Conservation (phyloP, 495 filamentous ascomycete genomes). For the Gamarada debralockiae region DNA sequence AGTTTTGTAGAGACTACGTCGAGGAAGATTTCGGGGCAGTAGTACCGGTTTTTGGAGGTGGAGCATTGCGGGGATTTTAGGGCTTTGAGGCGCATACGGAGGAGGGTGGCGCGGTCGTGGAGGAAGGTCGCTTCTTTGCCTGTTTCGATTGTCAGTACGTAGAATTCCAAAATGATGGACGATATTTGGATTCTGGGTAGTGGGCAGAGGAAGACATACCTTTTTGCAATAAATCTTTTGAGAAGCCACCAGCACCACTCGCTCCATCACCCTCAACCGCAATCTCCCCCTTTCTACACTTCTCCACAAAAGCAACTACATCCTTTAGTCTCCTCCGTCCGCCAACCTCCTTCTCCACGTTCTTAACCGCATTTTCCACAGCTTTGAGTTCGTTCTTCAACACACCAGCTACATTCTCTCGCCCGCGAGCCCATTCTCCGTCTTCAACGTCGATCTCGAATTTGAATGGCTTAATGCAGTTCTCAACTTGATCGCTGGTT, state of each 20-base stretch:
- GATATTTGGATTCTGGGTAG: too few species aligned
- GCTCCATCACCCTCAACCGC: slow-evolving; percentile 76
- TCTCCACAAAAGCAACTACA: slow-evolving; percentile 88
- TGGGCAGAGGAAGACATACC: too few species aligned
- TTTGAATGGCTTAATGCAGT: slow-evolving; percentile 98
- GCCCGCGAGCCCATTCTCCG: slow-evolving; percentile 77
- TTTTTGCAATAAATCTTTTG: slow-evolving; percentile 70
- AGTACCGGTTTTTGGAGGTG: slow-evolving; percentile 80
- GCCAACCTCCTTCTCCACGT: slow-evolving; percentile 68
- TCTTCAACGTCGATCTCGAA: slow-evolving; percentile 94
- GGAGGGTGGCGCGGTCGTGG: slow-evolving; percentile 79
- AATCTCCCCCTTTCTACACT: slow-evolving; percentile 77
- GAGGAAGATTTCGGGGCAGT: slow-evolving; percentile 95
- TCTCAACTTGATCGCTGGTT: slow-evolving; percentile 97
- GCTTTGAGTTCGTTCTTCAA: slow-evolving; percentile 80
- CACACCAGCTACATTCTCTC: slow-evolving; percentile 72
- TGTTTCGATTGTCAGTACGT: slow-evolving; percentile 29
- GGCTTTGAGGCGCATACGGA: slow-evolving; percentile 84
- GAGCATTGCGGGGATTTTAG: slow-evolving; percentile 76
- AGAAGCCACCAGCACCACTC: slow-evolving; percentile 89
- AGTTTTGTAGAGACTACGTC: slow-evolving; percentile 96
- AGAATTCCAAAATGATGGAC: not conserved
- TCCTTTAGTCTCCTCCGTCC: slow-evolving; percentile 82
- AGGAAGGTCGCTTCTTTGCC: slow-evolving; percentile 92
- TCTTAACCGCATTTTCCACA: slow-evolving; percentile 74